These are phyloP conservation scores for Vinca major DNA, from an alignment of 305 asterid genomes.

Conservation along the genomic window DNA sequence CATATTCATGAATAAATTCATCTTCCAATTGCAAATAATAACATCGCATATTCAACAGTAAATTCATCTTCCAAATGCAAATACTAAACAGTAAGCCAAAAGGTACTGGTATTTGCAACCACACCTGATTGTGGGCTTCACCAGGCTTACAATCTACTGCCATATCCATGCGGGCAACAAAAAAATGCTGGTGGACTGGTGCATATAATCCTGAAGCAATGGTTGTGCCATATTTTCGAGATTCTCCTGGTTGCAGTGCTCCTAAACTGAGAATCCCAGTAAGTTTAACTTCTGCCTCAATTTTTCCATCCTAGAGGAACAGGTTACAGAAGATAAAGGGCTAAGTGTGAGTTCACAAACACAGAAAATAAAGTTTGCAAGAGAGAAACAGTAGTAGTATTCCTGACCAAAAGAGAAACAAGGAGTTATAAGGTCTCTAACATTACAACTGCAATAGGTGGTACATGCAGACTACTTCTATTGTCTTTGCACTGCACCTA, in stretches of 20 bases:
- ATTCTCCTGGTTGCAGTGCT: slow-evolving; percentile 86
- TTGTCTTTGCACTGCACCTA: background rate
- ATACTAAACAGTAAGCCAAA: background rate
- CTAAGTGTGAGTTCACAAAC: background rate
- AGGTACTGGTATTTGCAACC: background rate
- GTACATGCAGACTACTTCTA: background rate
- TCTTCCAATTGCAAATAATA: background rate
- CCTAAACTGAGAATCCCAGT: slow-evolving; percentile 97
- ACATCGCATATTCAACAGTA: no score
- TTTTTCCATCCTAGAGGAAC: slow-evolving; percentile 82
- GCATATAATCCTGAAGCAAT: slow-evolving; percentile 95
- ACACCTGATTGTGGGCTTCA: slow-evolving; percentile 88
- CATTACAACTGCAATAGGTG: background rate
- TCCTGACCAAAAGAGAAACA: background rate
- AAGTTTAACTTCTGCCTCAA: slow-evolving; percentile 94
- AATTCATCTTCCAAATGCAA: slow-evolving; percentile 5
- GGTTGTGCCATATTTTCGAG: slow-evolving; percentile 81
- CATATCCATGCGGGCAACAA: slow-evolving; percentile 98
- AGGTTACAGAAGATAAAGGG: background rate
- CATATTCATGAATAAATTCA: slow-evolving; percentile 11
- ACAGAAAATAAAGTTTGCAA: background rate
- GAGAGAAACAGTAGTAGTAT: background rate
- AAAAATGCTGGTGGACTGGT: slow-evolving; percentile 95
- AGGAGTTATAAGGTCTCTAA: background rate
- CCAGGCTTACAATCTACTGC: slow-evolving; percentile 91